phyloP scores from a whole-genome alignment of 257 asterid genomes.

The Apocynum venetum region DNA sequence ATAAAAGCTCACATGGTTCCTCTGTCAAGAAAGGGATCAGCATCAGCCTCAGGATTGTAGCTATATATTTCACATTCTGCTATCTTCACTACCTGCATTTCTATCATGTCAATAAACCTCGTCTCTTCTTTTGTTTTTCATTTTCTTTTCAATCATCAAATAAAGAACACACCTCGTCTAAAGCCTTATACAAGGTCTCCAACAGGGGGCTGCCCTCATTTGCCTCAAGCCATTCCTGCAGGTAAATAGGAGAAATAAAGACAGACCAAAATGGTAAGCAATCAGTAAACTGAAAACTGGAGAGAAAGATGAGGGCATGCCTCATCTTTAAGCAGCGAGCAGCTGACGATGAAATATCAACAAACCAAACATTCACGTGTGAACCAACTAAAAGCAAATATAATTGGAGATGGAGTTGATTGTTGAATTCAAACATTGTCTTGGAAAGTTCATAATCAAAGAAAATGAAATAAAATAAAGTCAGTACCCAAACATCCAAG shows the following conservation, averaged over 20 bases:
- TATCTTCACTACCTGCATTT: conserved; percentile 73
- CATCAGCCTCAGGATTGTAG: conserved; percentile 84
- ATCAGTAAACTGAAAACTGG: background rate
- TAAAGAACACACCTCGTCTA: conserved; percentile 75
- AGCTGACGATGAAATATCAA: background rate
- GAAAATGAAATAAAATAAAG: background rate
- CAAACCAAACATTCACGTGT: background rate
- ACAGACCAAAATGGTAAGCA: background rate
- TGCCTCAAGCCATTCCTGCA: conserved; percentile 86
- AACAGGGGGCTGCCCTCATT: conserved; percentile 56
- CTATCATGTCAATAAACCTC: conserved; percentile 10
- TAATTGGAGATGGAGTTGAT: background rate
- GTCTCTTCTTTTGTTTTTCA: background rate
- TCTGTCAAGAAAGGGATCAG: conserved; percentile 75
- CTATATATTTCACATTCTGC: conserved; percentile 92
- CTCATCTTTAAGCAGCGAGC: background rate
- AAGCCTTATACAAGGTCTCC: conserved; percentile 70
- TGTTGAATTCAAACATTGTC: background rate
- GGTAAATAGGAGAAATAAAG: conserved; percentile 9
- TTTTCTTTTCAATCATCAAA: background rate
- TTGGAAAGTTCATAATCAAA: background rate
- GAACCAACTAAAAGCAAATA: background rate
- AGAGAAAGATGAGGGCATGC: background rate
- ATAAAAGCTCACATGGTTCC: conserved; percentile 71
- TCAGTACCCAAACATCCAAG: background rate